Evolutionary conservation across 345 rosid genomes (phyloP).

Genomic region (Hypericum perforatum): DNA sequence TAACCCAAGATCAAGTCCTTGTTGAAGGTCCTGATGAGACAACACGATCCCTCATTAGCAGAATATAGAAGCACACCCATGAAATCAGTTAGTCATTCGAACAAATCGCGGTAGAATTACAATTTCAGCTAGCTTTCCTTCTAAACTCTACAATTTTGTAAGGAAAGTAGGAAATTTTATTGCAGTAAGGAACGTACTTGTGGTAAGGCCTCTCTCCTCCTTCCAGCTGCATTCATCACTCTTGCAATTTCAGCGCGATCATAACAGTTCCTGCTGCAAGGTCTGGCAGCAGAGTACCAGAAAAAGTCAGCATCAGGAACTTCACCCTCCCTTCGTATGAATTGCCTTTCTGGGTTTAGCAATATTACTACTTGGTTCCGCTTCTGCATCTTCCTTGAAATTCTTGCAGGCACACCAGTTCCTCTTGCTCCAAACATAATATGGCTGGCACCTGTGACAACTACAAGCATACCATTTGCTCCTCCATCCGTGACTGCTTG

Average conservation of each 20-base stretch:
- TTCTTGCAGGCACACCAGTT: conserved; percentile 81
- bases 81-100: not conserved
- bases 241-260: conserved; percentile 95
- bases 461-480: conserved; percentile 54
- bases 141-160: too few species aligned
- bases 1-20: conserved; percentile 89
- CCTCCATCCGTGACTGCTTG: conserved; percentile 55
- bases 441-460: conserved; percentile 77
- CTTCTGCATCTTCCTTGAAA: conserved; percentile 71
- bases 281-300: conserved; percentile 93
- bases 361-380: conserved; percentile 72
- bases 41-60: conserved; percentile 9
- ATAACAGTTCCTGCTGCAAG: conserved; percentile 86
- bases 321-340: conserved; percentile 76
- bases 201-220: conserved; percentile 76
- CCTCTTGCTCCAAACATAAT: conserved; percentile 72
- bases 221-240: conserved; percentile 93
- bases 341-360: conserved; percentile 87
- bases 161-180: not conserved
- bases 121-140: too few species aligned
- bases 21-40: conserved; percentile 69
- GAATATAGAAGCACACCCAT: not conserved
- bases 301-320: conserved; percentile 79
- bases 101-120: too few species aligned
- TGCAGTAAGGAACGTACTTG: conserved; percentile 34